Evolutionary conservation across 495 filamentous ascomycete genomes (phyloP).

Genomic region (Penicillium coprophilum): DNA sequence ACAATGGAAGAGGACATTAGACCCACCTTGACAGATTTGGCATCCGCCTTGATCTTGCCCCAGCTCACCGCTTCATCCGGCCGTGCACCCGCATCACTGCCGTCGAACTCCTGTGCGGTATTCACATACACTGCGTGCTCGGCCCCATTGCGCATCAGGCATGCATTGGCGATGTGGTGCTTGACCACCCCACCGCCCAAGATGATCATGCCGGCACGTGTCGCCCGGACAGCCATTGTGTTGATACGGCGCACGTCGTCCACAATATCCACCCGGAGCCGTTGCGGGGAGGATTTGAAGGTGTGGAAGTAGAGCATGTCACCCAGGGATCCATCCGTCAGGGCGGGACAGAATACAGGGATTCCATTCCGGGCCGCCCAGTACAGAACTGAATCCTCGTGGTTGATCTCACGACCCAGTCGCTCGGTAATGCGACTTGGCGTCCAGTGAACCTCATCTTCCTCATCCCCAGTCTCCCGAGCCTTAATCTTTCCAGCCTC

Average conservation of each 20-base stretch:
- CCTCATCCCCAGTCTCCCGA: constrained; percentile 50
- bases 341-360: constrained; percentile 91
- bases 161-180: constrained; percentile 97
- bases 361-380: constrained; percentile 95
- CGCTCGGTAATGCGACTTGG: constrained; percentile 83
- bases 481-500: constrained; percentile 61
- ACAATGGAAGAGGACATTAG: neutral
- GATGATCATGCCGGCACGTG: constrained; percentile 87
- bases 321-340: constrained; percentile 91
- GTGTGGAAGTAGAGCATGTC: constrained; percentile 99
- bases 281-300: constrained; percentile 75
- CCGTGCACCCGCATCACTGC: constrained; percentile 90
- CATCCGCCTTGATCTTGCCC: constrained; percentile 94
- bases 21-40: constrained; percentile 78
- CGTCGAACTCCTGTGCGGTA: constrained; percentile 94
- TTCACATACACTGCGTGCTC: constrained; percentile 97
- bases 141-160: constrained; percentile 93
- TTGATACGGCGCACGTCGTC: constrained; percentile 89
- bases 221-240: constrained; percentile 79
- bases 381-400: constrained; percentile 84
- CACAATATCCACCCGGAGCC: constrained; percentile 82
- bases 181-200: constrained; percentile 91
- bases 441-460: constrained; percentile 81
- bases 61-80: constrained; percentile 97
- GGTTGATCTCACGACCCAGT: constrained; percentile 86